Evolutionary conservation across 768 basidiomycete genomes (phyloP).

Genomic region (Sutorius australiensis): DNA sequence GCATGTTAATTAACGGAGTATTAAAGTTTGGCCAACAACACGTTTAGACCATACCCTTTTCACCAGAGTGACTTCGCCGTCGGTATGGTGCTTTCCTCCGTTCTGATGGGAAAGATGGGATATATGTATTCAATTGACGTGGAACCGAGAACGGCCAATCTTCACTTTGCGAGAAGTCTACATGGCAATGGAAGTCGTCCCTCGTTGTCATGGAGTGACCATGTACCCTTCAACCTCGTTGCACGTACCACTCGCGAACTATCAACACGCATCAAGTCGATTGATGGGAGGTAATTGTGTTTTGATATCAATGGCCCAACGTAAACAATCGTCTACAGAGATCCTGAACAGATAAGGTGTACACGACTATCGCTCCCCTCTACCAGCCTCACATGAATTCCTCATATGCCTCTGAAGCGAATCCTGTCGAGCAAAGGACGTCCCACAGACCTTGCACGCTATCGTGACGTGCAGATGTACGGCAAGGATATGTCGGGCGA

Average conservation of each 20-base stretch:
- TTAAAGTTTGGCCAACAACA: background rate
- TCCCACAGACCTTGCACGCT: constrained; percentile 18
- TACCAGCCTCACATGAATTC: constrained; percentile 13
- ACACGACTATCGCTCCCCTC: background rate
- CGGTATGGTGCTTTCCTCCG: background rate
- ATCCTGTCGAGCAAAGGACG: constrained; percentile 24
- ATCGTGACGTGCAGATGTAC: constrained; percentile 18
- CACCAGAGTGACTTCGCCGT: no score
- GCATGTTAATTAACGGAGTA: background rate
- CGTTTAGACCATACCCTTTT: background rate
- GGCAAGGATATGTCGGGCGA: constrained; percentile 20
- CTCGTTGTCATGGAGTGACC: no score
- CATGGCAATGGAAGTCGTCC: background rate
- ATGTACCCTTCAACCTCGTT: background rate
- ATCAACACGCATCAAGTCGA: background rate
- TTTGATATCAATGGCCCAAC: background rate
- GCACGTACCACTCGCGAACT: no score
- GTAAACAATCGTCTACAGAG: no score
- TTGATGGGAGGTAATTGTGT: background rate
- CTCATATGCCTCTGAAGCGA: constrained; percentile 25
- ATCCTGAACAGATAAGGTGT: background rate
- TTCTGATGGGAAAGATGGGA: background rate
- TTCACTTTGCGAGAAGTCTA: background rate
- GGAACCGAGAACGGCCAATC: background rate
- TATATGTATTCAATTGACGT: background rate